Percentiles rank a stretch among this genome's conserved stretches.
Evolutionary conservation across 2,329 filamentous ascomycete genomes (phyloP).

Genomic region (Penicillium sp.): DNA sequence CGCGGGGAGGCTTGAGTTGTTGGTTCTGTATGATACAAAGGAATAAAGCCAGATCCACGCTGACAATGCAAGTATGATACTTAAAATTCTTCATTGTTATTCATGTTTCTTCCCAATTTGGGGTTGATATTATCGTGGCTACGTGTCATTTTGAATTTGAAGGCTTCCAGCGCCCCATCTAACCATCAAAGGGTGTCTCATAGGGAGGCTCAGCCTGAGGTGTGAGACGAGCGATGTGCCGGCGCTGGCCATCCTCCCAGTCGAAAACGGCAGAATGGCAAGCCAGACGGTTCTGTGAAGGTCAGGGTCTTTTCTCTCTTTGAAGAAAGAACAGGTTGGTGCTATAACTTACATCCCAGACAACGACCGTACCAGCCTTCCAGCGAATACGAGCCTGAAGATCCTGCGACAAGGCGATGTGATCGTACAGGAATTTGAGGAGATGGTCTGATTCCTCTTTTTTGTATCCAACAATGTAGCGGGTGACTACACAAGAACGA

Average conservation of each 20-base stretch:
- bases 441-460: slow-evolving; percentile 80
- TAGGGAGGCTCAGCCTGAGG: slow-evolving; percentile 76
- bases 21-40: neutral
- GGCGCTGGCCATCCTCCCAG: slow-evolving; percentile 74
- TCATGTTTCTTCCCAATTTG: neutral
- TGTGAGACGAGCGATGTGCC: slow-evolving; percentile 78
- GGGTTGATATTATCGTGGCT: neutral
- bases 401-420: slow-evolving; percentile 68
- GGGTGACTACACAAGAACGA: slow-evolving; percentile 58
- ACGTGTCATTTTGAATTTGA: neutral
- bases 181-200: slow-evolving; percentile 60
- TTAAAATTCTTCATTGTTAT: neutral
- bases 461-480: slow-evolving; percentile 77
- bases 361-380: slow-evolving; percentile 74
- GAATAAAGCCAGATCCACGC: neutral
- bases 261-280: slow-evolving; percentile 76
- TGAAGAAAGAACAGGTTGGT: neutral
- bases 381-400: slow-evolving; percentile 74
- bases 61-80: neutral
- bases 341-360: slow-evolving; percentile 65
- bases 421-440: slow-evolving; percentile 74
- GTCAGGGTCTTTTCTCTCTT: slow-evolving; percentile 6
- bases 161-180: neutral
- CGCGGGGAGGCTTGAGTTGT: slow-evolving; percentile 1
- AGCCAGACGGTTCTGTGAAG: slow-evolving; percentile 64